Conservation (phyloP, 2,329 filamentous ascomycete genomes). For the Akanthomyces dipterigenus region DNA sequence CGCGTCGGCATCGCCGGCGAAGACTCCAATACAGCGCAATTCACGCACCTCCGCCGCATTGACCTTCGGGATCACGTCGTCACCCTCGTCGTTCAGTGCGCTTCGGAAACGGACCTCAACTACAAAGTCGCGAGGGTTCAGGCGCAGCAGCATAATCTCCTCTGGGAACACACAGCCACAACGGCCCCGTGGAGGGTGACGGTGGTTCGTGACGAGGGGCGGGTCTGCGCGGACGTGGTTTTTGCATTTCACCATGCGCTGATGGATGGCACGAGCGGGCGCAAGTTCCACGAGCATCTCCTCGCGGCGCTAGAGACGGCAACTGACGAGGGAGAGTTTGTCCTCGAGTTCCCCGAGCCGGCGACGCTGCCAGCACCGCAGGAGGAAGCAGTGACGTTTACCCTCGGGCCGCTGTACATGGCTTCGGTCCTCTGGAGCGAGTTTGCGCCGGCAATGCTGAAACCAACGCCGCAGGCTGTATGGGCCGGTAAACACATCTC, state of each 20-base stretch:
- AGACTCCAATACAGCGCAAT: slow-evolving; percentile 35
- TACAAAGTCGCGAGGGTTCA: slow-evolving; percentile 25
- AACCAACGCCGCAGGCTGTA: slow-evolving; percentile 15
- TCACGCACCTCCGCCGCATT: slow-evolving; percentile 36
- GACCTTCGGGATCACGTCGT: slow-evolving; percentile 37
- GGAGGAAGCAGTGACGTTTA: slow-evolving; percentile 35
- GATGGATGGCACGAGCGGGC: slow-evolving; percentile 43
- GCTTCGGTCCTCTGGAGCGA: slow-evolving; percentile 32
- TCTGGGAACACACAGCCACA: slow-evolving; percentile 33
- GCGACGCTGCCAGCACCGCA: slow-evolving; percentile 31
- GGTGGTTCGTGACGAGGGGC: slow-evolving; percentile 23
- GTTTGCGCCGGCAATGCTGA: slow-evolving; percentile 34
- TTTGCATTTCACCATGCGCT: slow-evolving; percentile 48
- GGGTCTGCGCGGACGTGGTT: slow-evolving; percentile 31
- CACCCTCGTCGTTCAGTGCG: slow-evolving; percentile 22
- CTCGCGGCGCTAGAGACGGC: slow-evolving; percentile 35
- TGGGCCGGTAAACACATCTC: slow-evolving; percentile 35
- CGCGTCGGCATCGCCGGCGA: slow-evolving; percentile 42
- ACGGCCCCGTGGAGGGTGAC: slow-evolving; percentile 42
- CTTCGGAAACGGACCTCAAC: slow-evolving; percentile 23
- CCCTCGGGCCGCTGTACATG: slow-evolving; percentile 34
- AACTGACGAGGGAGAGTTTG: background rate
- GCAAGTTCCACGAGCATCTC: slow-evolving; percentile 42
- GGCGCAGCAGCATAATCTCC: slow-evolving; percentile 32
- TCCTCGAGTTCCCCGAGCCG: slow-evolving; percentile 25